Evolutionary conservation across 441 rosid species (phyloP), one percentile per base, ranked within the genome.

Genomic region (Brassica balearica): DNA sequence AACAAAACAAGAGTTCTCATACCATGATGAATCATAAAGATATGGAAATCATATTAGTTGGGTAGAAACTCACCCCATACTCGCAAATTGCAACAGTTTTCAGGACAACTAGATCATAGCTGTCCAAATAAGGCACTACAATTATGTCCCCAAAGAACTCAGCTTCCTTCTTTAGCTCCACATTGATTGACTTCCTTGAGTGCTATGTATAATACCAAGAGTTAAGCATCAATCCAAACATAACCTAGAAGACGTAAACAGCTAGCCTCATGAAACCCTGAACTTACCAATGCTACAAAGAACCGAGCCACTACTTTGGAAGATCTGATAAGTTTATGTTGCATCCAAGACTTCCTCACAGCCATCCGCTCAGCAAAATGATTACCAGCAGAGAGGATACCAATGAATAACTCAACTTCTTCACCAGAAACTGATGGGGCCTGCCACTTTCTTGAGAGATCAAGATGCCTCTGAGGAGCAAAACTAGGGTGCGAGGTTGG

Each of bases 281-380:
- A 68, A 62, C 88, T 80, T 83, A 86, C 91, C 86, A 87, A 8
- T 46, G 88, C 92, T 38, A 86, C 90, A 63, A 95, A 95, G 81
- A 95, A 95, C 46, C 97, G 91, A 82, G 97, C 91, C 27, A 91
- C 96, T n/a, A 88, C 96, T 75, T 86, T 86, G n/a, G 98, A 93
- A 73, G 98, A 88, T 80, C 82, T 84, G 66, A 95, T 82, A 61
- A 93, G 90, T 38, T 86, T 80, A 80, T 95, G 94, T 79, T 90
- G 98, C 95, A 95, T 88, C 99, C 99, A 92, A 15, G 98, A 87
- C 86, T 86, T 95, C 81, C 98, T 88, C 78, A 91, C 95, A 63
- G 99, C 98, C 99, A 93, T 95, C 71, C 99, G 81, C 85, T 93
- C 99, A 1, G 93, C 85, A 82, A 95, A 95, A 85, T 93, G 99